phyloP scores from a whole-genome alignment of 1,284 basidiomycete genomes.

The Limonomyces culmigenus region DNA sequence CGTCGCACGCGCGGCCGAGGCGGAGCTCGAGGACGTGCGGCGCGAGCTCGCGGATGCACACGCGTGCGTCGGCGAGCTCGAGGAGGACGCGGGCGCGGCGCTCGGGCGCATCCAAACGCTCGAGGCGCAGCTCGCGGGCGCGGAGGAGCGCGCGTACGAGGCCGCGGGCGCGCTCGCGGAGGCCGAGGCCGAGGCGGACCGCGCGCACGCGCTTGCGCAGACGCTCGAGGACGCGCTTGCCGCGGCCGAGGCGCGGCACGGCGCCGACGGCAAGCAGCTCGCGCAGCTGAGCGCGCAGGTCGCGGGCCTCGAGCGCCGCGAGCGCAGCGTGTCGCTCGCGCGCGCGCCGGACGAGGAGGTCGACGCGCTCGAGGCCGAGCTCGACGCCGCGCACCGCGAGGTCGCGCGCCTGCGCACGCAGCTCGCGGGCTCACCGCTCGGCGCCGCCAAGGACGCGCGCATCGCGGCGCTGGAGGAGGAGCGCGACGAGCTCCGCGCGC shows the following conservation, averaged over 20 bases:
- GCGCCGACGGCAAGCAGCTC: conserved; percentile 37
- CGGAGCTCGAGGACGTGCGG: conserved; percentile 13
- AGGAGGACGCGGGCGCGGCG: conserved; percentile 29
- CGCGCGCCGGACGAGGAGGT: conserved; percentile 33
- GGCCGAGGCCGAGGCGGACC: conserved; percentile 32
- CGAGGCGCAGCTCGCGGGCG: conserved; percentile 29
- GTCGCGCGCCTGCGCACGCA: conserved; percentile 57
- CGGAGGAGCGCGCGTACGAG: conserved; percentile 26
- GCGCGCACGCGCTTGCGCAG: conserved; percentile 31
- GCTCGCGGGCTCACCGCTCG: conserved; percentile 56
- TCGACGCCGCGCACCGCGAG: conserved; percentile 68
- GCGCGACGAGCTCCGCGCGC: conserved; percentile 54
- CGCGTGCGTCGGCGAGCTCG: conserved; percentile 33
- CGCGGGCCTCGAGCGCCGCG: conserved; percentile 35
- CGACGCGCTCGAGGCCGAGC: conserved; percentile 52
- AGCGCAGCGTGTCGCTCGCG: conserved; percentile 20
- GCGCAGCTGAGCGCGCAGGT: conserved; percentile 34
- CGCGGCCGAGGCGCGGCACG: conserved; percentile 49
- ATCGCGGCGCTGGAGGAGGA: conserved; percentile 63
- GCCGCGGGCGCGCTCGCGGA: conserved; percentile 28
- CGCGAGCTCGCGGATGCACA: conserved; percentile 25
- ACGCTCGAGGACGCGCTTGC: conserved; percentile 62
- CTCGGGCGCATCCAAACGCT: conserved; percentile 31
- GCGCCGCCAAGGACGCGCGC: conserved; percentile 53
- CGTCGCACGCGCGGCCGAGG: conserved; percentile 15